Evolutionary conservation across 345 rosid genomes (phyloP).

Genomic region (Turnera subulata): DNA sequence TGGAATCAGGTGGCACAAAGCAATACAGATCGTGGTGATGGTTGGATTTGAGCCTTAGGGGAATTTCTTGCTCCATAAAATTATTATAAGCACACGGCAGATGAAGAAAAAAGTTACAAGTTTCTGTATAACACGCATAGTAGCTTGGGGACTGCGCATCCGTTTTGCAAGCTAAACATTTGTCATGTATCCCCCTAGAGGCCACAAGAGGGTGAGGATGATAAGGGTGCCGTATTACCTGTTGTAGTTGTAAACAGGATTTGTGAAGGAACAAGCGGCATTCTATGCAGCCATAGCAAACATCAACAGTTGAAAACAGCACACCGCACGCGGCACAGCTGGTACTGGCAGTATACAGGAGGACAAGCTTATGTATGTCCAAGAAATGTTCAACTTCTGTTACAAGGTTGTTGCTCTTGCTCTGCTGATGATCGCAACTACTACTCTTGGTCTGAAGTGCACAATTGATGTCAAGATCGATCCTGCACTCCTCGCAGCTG

Average conservation of each 20-base stretch:
- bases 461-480: slow-evolving; percentile 3
- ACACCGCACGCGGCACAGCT: not conserved
- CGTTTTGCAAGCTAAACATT: not conserved
- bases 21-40: no score
- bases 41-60: no score
- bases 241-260: not conserved
- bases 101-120: not conserved
- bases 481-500: not conserved
- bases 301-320: not conserved
- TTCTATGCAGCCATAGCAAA: not conserved
- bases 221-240: not conserved
- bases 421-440: not conserved
- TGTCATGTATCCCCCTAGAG: not conserved
- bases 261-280: not conserved
- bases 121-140: not conserved
- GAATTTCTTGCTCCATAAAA: no score
- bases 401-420: no score
- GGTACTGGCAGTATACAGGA: no score
- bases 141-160: not conserved
- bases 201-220: not conserved
- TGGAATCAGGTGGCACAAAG: no score
- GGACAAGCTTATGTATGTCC: no score
- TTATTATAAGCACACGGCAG: not conserved
- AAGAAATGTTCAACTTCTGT: no score
- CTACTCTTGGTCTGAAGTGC: not conserved